Conservation (phyloP, 306 rosid genomes). For the Inga leiocalycina region DNA sequence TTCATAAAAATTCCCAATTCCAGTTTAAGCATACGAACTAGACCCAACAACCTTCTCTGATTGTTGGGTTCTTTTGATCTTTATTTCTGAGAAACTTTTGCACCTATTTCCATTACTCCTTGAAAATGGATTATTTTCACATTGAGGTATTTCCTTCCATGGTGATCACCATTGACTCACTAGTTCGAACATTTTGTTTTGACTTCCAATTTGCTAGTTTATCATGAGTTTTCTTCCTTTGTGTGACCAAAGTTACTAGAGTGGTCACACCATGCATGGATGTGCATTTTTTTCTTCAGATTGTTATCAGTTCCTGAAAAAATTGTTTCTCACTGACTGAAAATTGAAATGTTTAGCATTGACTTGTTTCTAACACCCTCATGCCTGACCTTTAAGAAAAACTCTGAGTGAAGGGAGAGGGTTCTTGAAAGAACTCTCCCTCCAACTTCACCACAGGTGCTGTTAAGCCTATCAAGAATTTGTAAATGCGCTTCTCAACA, state of each 20-base stretch:
- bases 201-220: background rate
- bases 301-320: background rate
- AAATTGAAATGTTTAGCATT: background rate
- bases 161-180: background rate
- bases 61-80: background rate
- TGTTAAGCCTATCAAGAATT: too few relatives aligned
- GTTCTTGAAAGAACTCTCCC: background rate
- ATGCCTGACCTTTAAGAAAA: background rate
- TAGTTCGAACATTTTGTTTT: background rate
- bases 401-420: background rate
- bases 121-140: background rate
- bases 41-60: background rate
- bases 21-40: background rate
- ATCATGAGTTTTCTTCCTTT: background rate
- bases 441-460: too few relatives aligned
- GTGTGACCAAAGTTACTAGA: background rate
- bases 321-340: background rate
- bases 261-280: background rate
- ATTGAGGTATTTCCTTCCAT: background rate
- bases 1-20: background rate
- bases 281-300: background rate
- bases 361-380: background rate
- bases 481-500: too few relatives aligned
- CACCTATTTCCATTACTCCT: background rate
- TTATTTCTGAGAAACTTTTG: background rate